Evolutionary conservation across 2,329 filamentous ascomycete genomes (phyloP).

Genomic region (Hypoxylon sp.): DNA sequence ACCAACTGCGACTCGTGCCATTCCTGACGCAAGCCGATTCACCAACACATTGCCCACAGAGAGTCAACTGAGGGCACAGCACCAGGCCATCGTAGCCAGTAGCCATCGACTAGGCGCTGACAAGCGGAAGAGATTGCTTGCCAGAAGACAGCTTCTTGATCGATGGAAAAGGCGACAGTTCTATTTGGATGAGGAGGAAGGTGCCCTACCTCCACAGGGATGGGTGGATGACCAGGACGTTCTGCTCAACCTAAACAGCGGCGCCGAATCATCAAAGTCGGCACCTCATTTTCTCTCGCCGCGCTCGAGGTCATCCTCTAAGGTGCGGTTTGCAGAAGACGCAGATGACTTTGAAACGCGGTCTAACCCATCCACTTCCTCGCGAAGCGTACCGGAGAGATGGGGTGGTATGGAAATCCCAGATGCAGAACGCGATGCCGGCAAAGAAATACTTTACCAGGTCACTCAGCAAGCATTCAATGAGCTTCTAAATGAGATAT

Average conservation of each 20-base stretch:
- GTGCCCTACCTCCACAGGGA: constrained; percentile 68
- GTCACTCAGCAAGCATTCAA: constrained; percentile 93
- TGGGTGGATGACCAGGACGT: constrained; percentile 71
- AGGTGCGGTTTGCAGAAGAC: constrained; percentile 79
- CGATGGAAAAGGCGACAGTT: constrained; percentile 81
- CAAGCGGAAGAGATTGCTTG: constrained; percentile 52
- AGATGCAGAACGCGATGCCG: constrained; percentile 81
- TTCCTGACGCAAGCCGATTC: constrained; percentile 43
- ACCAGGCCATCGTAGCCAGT: constrained; percentile 47
- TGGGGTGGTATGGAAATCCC: constrained; percentile 83
- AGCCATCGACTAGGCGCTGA: constrained; percentile 50
- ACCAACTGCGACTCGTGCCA: constrained; percentile 8
- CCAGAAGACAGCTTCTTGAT: constrained; percentile 67
- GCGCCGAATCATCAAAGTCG: constrained; percentile 56
- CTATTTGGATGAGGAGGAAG: constrained; percentile 87
- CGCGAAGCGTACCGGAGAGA: constrained; percentile 74
- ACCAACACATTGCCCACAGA: constrained; percentile 50
- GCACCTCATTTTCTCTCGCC: constrained; percentile 53
- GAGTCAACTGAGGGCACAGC: constrained; percentile 52
- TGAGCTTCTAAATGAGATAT: constrained; percentile 86
- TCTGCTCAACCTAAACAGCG: constrained; percentile 50
- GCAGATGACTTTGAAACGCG: constrained; percentile 73
- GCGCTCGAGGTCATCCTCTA: constrained; percentile 78
- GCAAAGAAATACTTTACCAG: constrained; percentile 89
- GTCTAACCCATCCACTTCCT: constrained; percentile 78